A percentile compares a stretch with the other conserved stretches of the same genome.
Evolutionary conservation across 1,139 yeast genomes (phyloP).

Genomic region (Taiozyma sp.): DNA sequence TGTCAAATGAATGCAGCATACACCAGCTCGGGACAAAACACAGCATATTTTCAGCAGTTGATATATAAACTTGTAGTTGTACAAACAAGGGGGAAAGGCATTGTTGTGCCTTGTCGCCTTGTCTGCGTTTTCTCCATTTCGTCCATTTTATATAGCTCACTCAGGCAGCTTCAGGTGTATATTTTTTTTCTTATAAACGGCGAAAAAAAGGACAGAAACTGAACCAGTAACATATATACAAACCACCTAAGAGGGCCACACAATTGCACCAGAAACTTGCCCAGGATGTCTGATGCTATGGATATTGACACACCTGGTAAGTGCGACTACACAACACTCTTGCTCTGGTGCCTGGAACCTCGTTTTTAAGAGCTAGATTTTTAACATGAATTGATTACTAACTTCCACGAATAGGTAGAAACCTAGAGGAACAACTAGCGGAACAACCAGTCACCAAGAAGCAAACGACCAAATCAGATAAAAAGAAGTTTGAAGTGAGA

Average conservation of each 20-base stretch:
- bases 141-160: too few relatives aligned
- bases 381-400: background rate
- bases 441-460: slow-evolving; percentile 1
- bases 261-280: background rate
- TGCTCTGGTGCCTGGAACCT: background rate
- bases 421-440: background rate
- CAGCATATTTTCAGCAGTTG: background rate
- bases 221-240: background rate
- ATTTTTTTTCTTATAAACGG: background rate
- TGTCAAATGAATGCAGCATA: background rate
- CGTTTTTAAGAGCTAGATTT: background rate
- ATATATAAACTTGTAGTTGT: background rate
- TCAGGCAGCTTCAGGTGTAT: too few relatives aligned
- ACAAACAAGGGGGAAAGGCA: background rate
- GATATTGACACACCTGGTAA: slow-evolving; percentile 27
- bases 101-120: too few relatives aligned
- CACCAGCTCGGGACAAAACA: background rate
- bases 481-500: slow-evolving; percentile 64
- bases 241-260: background rate
- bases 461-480: slow-evolving; percentile 6
- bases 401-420: background rate
- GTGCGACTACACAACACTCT: slow-evolving; percentile 1
- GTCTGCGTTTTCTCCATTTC: too few relatives aligned
- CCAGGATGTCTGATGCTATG: slow-evolving; percentile 28
- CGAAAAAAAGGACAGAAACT: background rate